A percentile compares a stretch with the other conserved stretches of the same genome.
These are phyloP conservation scores for Albatrellus ellisii DNA, from an alignment of 768 basidiomycete genomes.

Conservation along the genomic window DNA sequence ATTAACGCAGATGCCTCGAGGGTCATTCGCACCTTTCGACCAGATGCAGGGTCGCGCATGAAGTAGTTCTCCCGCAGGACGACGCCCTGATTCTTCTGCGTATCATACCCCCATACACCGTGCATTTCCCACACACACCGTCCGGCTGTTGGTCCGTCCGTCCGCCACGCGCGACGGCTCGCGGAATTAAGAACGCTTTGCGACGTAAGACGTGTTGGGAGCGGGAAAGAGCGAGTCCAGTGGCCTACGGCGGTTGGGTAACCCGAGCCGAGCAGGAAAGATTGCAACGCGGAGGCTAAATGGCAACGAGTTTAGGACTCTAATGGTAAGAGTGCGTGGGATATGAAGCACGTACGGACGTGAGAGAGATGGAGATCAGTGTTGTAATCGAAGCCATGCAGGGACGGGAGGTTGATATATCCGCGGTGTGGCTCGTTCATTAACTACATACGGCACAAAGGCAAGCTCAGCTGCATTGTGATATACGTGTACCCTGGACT, in stretches of 20 bases:
- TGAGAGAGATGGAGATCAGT: slow-evolving; percentile 82
- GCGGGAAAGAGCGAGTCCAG: slow-evolving; percentile 81
- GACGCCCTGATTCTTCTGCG: slow-evolving; percentile 47
- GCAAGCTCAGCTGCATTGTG: neutral
- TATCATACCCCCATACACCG: slow-evolving; percentile 88
- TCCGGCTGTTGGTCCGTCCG: slow-evolving; percentile 59
- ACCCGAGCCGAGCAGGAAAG: slow-evolving; percentile 88
- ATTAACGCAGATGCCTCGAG: neutral
- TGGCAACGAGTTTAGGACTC: neutral
- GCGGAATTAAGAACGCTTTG: slow-evolving; percentile 45
- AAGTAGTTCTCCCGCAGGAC: slow-evolving; percentile 84
- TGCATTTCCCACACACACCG: slow-evolving; percentile 84
- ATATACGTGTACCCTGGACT: neutral
- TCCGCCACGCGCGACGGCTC: slow-evolving; percentile 52
- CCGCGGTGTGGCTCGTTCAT: slow-evolving; percentile 95
- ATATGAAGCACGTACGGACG: slow-evolving; percentile 40
- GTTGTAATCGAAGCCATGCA: slow-evolving; percentile 86
- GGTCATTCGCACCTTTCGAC: slow-evolving; percentile 35
- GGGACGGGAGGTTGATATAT: slow-evolving; percentile 70
- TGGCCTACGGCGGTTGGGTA: slow-evolving; percentile 65
- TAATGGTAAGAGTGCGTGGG: neutral
- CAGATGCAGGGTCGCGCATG: slow-evolving; percentile 47
- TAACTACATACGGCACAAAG: slow-evolving; percentile 37
- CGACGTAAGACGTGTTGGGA: slow-evolving; percentile 62
- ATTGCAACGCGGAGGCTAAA: slow-evolving; percentile 71